Conservation (phyloP, 345 rosid species). For the Acer yangbiense region DNA sequence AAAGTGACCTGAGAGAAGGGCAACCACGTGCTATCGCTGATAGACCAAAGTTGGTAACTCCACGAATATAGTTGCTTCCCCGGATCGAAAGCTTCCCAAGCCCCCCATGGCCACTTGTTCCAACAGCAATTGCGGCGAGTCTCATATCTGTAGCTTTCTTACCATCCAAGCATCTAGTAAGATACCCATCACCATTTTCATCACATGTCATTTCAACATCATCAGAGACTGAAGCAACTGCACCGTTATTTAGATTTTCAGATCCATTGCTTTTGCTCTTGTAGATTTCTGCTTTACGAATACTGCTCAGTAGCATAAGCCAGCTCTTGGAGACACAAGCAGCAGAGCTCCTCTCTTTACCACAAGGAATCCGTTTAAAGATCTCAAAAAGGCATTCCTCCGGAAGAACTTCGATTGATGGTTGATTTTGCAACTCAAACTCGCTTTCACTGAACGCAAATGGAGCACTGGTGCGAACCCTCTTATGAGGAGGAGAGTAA, state of each 20-base stretch:
- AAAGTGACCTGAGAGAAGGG: slow-evolving; percentile 63
- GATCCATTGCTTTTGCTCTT: slow-evolving; percentile 16
- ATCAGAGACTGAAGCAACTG: slow-evolving; percentile 22
- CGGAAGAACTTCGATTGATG: slow-evolving; percentile 65
- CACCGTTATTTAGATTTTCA: slow-evolving; percentile 22
- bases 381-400: slow-evolving; percentile 84
- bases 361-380: slow-evolving; percentile 51
- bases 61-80: slow-evolving; percentile 49
- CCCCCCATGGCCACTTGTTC: slow-evolving; percentile 65
- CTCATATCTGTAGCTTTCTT: slow-evolving; percentile 75
- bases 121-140: slow-evolving; percentile 71
- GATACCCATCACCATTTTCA: slow-evolving; percentile 52
- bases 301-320: slow-evolving; percentile 60
- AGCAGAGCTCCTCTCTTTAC: slow-evolving; percentile 56
- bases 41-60: slow-evolving; percentile 61
- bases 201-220: slow-evolving; percentile 47
- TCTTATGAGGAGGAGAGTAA: slow-evolving; percentile 57
- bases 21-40: slow-evolving; percentile 60
- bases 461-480: slow-evolving; percentile 57
- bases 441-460: slow-evolving; percentile 25
- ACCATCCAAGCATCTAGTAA: slow-evolving; percentile 69
- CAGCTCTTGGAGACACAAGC: slow-evolving; percentile 73
- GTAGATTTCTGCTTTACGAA: slow-evolving; percentile 49
- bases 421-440: slow-evolving; percentile 35
- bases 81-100: slow-evolving; percentile 67